Base-by-base conservation (phyloP, 2,329 filamentous ascomycete genomes). In the Dactylonectria macrodidyma region DNA sequence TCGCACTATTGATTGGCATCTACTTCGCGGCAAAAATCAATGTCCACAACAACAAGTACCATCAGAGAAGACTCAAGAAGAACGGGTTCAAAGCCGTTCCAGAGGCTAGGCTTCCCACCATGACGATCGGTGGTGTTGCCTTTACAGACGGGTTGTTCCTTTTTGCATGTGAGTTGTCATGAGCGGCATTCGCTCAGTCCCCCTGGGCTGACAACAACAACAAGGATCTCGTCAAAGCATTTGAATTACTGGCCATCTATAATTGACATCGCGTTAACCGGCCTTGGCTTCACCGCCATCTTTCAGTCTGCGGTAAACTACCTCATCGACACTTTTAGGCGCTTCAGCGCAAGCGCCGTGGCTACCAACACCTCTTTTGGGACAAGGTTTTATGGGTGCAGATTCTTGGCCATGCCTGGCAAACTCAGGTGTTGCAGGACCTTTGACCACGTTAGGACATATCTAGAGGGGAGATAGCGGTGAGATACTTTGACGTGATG, bases 41-140 rank as follows among this genome's bases (percentile, higher is more conserved):
- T 73, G 82, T 89, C 16, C 81, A 84, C 68, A 91, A 91, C 79
- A 88, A 91, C 70, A 80, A 84, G 2, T 85, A 87, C 68, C 91
- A 91, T 76, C 86, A 88, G 76, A 84, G 83, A 62, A 79, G 82
- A 2, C 86, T 88, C 8, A 61, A 52, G 34, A 59, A 51, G 44
- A 67, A 67, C 7, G 19, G 26, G n/a, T 77, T 78, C 10, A 73
- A 68, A 30, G 72, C 79, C 4, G 81, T 82, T 1, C 81, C 81
- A 0, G 65, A 68, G 79, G 84, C 80, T 3, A 75, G 81, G 1
- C 80, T 87, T 0, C 81, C 82, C 0, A 85, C 85, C 1, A 84
- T 87, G 76, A 73, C 82, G 7, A 59, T 86, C 0, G 85, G 85
- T 1, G 81, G 81, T 0, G 57, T 83, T 1, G 73, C 84, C 4